Percentiles rank a stretch among this genome's conserved stretches.
Conservation (phyloP, 1,139 yeast species). For the Magnusiomyces suaveolens region DNA sequence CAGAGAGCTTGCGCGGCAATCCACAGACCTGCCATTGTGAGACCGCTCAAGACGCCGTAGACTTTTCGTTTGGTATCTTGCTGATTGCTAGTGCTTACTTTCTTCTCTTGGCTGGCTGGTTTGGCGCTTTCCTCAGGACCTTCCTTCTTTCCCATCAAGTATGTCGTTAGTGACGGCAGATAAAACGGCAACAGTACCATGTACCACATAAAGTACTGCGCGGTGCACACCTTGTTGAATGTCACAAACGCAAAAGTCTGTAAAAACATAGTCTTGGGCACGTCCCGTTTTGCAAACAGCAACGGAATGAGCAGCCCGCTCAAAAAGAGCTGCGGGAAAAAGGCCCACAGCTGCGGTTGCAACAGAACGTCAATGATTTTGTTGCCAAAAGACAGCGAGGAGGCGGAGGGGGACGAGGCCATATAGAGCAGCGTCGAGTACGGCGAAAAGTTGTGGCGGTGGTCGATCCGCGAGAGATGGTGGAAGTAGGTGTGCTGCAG, state of each 20-base stretch:
- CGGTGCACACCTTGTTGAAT: constrained; percentile 88
- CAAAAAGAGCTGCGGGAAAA: constrained; percentile 67
- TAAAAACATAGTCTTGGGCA: constrained; percentile 62
- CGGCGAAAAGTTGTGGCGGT: constrained; percentile 86
- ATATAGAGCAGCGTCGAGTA: constrained; percentile 69
- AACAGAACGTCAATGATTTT: constrained; percentile 27
- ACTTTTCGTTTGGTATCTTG: not conserved
- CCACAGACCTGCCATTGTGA: constrained; percentile 48
- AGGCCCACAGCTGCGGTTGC: constrained; percentile 44
- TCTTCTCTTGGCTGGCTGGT: not conserved
- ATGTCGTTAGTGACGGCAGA: constrained; percentile 36
- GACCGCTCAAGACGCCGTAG: constrained; percentile 1
- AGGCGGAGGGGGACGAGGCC: constrained; percentile 28
- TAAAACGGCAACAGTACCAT: constrained; percentile 72
- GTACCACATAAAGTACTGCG: constrained; percentile 86
- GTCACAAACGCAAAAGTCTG: constrained; percentile 88
- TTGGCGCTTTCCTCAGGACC: not conserved
- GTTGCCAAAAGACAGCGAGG: constrained; percentile 13
- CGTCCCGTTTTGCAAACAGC: constrained; percentile 42
- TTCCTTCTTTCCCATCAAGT: too few species aligned
- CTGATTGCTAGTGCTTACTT: not conserved
- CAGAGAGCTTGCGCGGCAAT: constrained; percentile 60
- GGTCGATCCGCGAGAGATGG: constrained; percentile 77
- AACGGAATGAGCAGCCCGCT: constrained; percentile 55
- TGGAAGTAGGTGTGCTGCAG: constrained; percentile 72